Percentiles rank a stretch among this genome's conserved stretches.
These are phyloP conservation scores for Boletus sp. DNA, from an alignment of 768 basidiomycete genomes.

Conservation along the genomic window DNA sequence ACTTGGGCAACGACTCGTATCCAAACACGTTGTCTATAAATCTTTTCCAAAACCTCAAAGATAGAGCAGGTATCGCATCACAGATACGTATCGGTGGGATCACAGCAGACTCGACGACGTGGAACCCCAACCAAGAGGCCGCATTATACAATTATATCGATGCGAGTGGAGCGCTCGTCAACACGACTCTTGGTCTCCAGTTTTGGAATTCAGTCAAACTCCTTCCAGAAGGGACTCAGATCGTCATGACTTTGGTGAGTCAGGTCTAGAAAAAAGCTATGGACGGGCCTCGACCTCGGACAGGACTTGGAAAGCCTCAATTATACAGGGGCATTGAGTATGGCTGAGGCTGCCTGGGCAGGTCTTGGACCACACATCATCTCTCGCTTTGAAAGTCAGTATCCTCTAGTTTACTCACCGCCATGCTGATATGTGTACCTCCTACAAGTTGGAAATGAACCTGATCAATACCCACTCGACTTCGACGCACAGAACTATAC, in stretches of 20 bases:
- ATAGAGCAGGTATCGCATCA: constrained; percentile 43
- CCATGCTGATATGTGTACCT: not conserved
- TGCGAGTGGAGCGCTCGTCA: constrained; percentile 41
- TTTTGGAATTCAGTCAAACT: constrained; percentile 47
- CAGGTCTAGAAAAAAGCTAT: not conserved
- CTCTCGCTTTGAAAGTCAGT: constrained; percentile 45
- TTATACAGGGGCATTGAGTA: constrained; percentile 40
- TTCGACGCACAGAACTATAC: constrained; percentile 47
- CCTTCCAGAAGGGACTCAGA: constrained; percentile 46
- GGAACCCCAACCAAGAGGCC: constrained; percentile 39
- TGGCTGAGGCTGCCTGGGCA: constrained; percentile 42
- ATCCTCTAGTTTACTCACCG: not conserved
- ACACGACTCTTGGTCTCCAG: constrained; percentile 50
- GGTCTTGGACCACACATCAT: constrained; percentile 39
- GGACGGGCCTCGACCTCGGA: not conserved
- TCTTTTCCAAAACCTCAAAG: constrained; percentile 45
- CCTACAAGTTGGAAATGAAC: constrained; percentile 49
- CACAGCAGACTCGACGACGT: constrained; percentile 53
- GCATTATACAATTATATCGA: constrained; percentile 42
- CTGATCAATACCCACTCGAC: constrained; percentile 44
- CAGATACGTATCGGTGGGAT: constrained; percentile 54
- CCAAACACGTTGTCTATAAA: constrained; percentile 45
- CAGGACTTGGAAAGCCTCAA: constrained; percentile 47
- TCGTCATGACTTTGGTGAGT: constrained; percentile 45
- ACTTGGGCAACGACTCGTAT: constrained; percentile 43